phyloP scores from a whole-genome alignment of 768 basidiomycete species.

The Baorangia bicolor region DNA sequence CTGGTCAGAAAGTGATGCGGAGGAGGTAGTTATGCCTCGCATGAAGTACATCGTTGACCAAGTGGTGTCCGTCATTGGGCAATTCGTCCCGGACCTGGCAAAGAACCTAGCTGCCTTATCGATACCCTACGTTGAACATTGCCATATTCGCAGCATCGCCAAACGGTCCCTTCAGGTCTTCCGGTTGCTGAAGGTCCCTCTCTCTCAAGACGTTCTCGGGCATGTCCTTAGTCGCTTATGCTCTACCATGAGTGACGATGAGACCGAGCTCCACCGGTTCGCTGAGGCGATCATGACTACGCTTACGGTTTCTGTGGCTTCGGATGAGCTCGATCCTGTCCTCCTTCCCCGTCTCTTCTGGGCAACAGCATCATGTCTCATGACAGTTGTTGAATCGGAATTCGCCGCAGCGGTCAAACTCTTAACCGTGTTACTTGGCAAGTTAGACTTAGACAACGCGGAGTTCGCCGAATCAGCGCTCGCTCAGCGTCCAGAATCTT shows the following conservation, averaged over 20 bases:
- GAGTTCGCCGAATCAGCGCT: constrained; percentile 68
- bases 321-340: constrained; percentile 54
- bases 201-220: constrained; percentile 71
- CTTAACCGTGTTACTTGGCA: constrained; percentile 61
- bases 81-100: constrained; percentile 65
- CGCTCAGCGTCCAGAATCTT: constrained; percentile 65
- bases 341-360: constrained; percentile 86
- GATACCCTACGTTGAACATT: constrained; percentile 81
- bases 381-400: constrained; percentile 80
- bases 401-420: constrained; percentile 67
- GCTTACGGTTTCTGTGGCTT: constrained; percentile 58
- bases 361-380: constrained; percentile 78
- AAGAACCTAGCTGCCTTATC: constrained; percentile 80
- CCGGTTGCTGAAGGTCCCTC: constrained; percentile 70
- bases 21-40: constrained; percentile 56
- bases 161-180: constrained; percentile 91
- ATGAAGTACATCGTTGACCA: constrained; percentile 68
- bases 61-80: constrained; percentile 65
- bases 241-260: constrained; percentile 75
- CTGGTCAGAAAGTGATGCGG: constrained; percentile 72
- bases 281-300: constrained; percentile 81
- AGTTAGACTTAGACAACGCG: constrained; percentile 69
- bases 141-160: constrained; percentile 81
- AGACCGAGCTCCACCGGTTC: constrained; percentile 78
- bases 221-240: constrained; percentile 80